Percentiles rank a stretch among this genome's conserved stretches.
These are phyloP conservation scores for Colletotrichum godetiae DNA, from an alignment of 2,329 filamentous ascomycete genomes.

Conservation along the genomic window DNA sequence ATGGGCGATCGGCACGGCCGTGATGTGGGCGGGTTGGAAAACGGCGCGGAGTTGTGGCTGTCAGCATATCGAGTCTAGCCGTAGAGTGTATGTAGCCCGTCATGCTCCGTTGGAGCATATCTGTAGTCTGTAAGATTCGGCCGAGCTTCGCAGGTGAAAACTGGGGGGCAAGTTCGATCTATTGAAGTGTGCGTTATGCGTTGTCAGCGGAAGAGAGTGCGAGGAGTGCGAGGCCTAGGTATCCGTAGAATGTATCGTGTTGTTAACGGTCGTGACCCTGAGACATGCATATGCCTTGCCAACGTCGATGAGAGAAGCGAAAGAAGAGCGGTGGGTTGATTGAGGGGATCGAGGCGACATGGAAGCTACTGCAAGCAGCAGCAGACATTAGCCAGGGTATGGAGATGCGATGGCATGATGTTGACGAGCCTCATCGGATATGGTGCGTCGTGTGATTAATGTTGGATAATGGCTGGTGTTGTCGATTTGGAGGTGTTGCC, in stretches of 20 bases:
- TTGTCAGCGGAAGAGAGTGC: slow-evolving; percentile 6
- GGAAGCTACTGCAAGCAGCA: not conserved
- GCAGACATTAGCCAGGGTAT: not conserved
- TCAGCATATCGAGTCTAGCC: slow-evolving; percentile 2
- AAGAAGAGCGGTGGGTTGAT: not conserved
- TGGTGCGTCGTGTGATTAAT: not conserved
- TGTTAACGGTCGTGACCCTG: not conserved
- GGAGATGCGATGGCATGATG: not conserved
- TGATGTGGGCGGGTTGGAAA: not conserved
- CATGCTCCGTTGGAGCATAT: not conserved
- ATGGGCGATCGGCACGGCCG: not conserved
- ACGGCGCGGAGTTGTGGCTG: not conserved
- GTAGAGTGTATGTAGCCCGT: not conserved
- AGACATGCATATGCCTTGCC: slow-evolving; percentile 17
- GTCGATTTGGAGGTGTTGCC: not conserved
- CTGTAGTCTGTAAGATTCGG: slow-evolving; percentile 11
- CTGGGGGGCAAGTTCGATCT: not conserved
- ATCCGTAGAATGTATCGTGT: not conserved
- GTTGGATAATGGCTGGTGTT: not conserved
- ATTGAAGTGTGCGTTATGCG: slow-evolving; percentile 10
- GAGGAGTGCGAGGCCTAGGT: not conserved
- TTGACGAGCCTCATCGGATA: not conserved
- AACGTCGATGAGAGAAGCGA: not conserved
- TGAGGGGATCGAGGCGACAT: not conserved
- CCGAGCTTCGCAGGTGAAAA: slow-evolving; percentile 7